Base-by-base conservation (phyloP, 805 yeast genomes). In the Debaryomyces prosopidis region DNA sequence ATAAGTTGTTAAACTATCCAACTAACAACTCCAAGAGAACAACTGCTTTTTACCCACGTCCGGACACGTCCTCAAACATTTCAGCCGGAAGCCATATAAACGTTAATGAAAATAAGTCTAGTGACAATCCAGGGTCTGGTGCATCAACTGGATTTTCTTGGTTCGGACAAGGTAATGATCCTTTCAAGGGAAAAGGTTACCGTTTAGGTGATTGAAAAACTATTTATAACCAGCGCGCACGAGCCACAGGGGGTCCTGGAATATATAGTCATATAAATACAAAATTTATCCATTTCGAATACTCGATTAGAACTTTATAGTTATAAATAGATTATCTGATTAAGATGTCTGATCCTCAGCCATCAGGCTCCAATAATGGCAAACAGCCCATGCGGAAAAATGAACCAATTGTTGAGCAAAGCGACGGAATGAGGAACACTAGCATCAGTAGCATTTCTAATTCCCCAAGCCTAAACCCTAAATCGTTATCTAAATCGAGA, bases 151-250 rank as follows among this genome's bases (percentile, higher is more conserved):
- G 48, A 11, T 31, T 18, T n/a, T 47, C 56, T 1, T 51, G 54
- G 56, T 53, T 53, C 36, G 46, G 54, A 7, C 39, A 38, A 12
- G 39, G 39, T 28, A 39, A 40, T 23, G 33, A 27, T 31, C 50
- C 58, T 5, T 71, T 71, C 50, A 50, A 52, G 43, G 76, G 75
- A 14, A 61, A 54, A 52, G 76, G 76, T 16, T 59, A 57, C 42
- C 55, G 74, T 37, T 58, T 70, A 51, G 73, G 74, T 14, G 59
- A 47, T 36, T 59, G 46, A 43, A 18, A 27, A 34, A 1, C 38
- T 30, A n/a, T 30, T 14, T n/a, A 14, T 30, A 30, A 14, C 33
- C 12, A 26, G 33, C 33, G 33, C 33, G 33, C 33, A 30, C 33
- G 14, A 30, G 14, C 33, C 14, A 30, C 14, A 14, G 33, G 26